Evolutionary conservation across 257 asterid genomes (phyloP), one percentile per base, ranked within the genome.

Genomic region (Salvia splendens): DNA sequence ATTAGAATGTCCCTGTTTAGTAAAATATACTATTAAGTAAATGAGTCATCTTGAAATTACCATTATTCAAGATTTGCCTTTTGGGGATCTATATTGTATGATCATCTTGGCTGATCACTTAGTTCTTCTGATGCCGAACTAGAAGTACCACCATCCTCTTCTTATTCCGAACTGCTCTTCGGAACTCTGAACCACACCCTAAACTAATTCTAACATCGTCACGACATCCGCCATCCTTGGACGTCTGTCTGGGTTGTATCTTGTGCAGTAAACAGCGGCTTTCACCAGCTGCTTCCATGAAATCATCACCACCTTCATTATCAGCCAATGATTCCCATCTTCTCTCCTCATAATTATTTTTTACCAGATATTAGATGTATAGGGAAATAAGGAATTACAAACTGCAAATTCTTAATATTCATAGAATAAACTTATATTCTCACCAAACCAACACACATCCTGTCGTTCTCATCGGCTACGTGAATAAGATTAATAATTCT

Each of bases 201-300:
- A 24, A 24, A 38, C n/a, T 24, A 24, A 24, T 24, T 24, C 30
- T 24, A 58, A 38, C 64, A 58, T 58, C 33, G 4, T 5, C 32
- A 36, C 64, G 35, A 58, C 64, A 2, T 58, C 33, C 48, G 14
- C 38, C 64, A 38, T 35, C 30, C n/a, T 38, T 8, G 64, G 64
- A 8, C 64, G 64, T 8, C 35, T 1, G 48, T 36, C 32, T 4
- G 64, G 64, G 3, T 36, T 5, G 33, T 36, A 3, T 38, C 1
- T 32, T 38, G 48, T 36, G 64, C 64, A 58, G 48, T 7, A 8
- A 15, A 58, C 32, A 58, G 48, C 64, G 6, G 38, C 8, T 11
- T 43, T 15, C 54, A 24, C 40, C 41, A 62, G 24, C 41, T 1
- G 38, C 42, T 24, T 12, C 36, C 55, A 43, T 28, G 42, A 24